phyloP scores from a whole-genome alignment of 1,139 yeast species.

The Yamadazyma atlantica region DNA sequence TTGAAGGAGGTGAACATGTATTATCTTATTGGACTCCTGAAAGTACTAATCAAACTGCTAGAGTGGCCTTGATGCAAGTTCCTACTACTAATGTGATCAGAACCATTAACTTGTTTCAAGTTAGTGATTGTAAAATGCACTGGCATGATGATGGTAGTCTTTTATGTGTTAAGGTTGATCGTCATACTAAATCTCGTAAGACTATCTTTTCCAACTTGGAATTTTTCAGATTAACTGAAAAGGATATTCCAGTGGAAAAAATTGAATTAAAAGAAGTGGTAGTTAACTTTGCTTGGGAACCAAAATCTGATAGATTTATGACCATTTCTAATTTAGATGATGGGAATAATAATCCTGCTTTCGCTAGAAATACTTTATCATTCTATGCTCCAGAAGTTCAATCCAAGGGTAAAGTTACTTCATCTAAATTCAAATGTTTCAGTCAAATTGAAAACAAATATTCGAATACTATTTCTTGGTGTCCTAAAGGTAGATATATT shows the following conservation, averaged over 20 bases:
- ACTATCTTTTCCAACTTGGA: constrained; percentile 90
- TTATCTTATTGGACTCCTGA: constrained; percentile 98
- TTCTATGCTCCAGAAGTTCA: constrained; percentile 86
- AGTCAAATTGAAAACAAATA: constrained; percentile 61
- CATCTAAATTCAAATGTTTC: constrained; percentile 34
- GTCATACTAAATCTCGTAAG: constrained; percentile 95
- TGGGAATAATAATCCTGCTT: constrained; percentile 64
- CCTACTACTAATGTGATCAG: constrained; percentile 83
- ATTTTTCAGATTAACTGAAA: constrained; percentile 83
- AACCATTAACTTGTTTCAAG: constrained; percentile 93
- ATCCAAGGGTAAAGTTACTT: constrained; percentile 70
- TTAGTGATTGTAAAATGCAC: constrained; percentile 84
- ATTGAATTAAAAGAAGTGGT: constrained; percentile 91
- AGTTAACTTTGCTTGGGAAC: constrained; percentile 93
- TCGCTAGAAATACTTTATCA: constrained; percentile 68
- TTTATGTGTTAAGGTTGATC: constrained; percentile 92
- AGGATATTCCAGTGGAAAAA: constrained; percentile 92
- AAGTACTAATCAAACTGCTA: constrained; percentile 86
- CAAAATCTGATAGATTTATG: constrained; percentile 83
- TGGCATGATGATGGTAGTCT: constrained; percentile 91
- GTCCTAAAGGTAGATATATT: constrained; percentile 91
- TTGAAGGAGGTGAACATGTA: constrained; percentile 59
- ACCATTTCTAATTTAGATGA: constrained; percentile 68
- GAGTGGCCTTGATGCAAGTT: constrained; percentile 87
- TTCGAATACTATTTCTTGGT: constrained; percentile 78